These are phyloP conservation scores for Pouteria glomerata DNA, from an alignment of 148 eudicot genomes.

Conservation along the genomic window DNA sequence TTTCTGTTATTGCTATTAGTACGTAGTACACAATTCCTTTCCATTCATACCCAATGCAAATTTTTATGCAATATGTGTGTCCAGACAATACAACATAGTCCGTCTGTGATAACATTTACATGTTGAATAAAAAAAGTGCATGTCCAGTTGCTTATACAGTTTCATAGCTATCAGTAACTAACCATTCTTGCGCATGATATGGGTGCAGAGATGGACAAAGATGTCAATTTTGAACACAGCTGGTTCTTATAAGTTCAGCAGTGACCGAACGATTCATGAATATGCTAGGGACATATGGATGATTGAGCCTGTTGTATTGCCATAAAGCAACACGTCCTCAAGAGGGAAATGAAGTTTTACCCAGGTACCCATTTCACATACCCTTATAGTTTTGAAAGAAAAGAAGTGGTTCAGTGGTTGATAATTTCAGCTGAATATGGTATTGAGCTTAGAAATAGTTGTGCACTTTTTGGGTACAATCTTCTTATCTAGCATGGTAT, in stretches of 20 bases:
- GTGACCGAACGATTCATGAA: conserved; percentile 77
- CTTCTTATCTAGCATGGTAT: too few species aligned
- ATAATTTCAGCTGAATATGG: background rate
- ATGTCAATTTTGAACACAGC: conserved; percentile 87
- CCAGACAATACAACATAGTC: too few species aligned
- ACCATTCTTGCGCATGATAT: background rate
- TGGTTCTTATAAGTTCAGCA: conserved; percentile 77
- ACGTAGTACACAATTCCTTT: background rate
- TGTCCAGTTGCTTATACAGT: too few species aligned
- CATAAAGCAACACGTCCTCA: background rate
- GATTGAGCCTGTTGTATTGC: conserved; percentile 45
- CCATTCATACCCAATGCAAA: background rate
- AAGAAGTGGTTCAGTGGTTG: background rate
- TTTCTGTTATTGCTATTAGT: background rate
- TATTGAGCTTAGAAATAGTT: background rate
- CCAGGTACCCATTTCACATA: conserved; percentile 2
- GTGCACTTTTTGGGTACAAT: too few species aligned
- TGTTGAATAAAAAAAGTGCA: background rate
- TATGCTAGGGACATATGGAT: conserved; percentile 84
- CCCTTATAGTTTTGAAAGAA: background rate
- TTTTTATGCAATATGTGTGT: too few species aligned
- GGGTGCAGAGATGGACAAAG: conserved; percentile 68
- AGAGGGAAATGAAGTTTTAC: background rate
- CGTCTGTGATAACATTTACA: background rate
- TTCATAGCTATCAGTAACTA: background rate